Conservation (phyloP, 495 filamentous ascomycete genomes). For the Penicillium canescens region DNA sequence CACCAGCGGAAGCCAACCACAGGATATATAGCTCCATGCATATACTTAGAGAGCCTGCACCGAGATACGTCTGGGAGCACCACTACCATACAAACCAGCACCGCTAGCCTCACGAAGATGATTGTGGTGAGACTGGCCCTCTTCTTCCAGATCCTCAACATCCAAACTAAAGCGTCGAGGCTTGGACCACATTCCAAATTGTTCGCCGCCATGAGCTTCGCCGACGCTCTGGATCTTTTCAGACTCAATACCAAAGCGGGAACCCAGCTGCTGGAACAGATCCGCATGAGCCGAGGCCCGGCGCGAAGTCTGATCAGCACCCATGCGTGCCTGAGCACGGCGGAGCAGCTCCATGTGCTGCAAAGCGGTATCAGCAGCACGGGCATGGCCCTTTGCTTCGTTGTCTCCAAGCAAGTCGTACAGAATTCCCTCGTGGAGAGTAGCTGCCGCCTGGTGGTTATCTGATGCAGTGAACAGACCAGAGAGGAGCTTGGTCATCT, state of each 20-base stretch:
- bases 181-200: constrained; percentile 39
- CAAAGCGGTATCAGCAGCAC: constrained; percentile 35
- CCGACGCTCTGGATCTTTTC: constrained; percentile 25
- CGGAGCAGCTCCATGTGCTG: constrained; percentile 56
- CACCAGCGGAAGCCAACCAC: background rate
- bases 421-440: constrained; percentile 57
- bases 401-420: constrained; percentile 47
- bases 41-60: constrained; percentile 24
- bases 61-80: constrained; percentile 23
- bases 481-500: constrained; percentile 57
- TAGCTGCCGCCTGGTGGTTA: constrained; percentile 50
- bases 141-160: constrained; percentile 34
- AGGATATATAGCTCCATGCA: background rate
- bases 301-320: constrained; percentile 14
- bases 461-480: constrained; percentile 51
- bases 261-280: constrained; percentile 29
- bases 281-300: constrained; percentile 26
- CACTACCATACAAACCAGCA: constrained; percentile 32
- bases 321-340: constrained; percentile 37
- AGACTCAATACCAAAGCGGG: constrained; percentile 33
- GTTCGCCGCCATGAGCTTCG: constrained; percentile 26
- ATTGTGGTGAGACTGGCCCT: constrained; percentile 32
- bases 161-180: constrained; percentile 44
- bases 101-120: constrained; percentile 41
- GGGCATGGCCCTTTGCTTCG: constrained; percentile 33